A percentile compares a stretch with the other conserved stretches of the same genome.
These are phyloP conservation scores for Ceratobasidium sp. DNA, from an alignment of 1,284 basidiomycete genomes.

Conservation along the genomic window DNA sequence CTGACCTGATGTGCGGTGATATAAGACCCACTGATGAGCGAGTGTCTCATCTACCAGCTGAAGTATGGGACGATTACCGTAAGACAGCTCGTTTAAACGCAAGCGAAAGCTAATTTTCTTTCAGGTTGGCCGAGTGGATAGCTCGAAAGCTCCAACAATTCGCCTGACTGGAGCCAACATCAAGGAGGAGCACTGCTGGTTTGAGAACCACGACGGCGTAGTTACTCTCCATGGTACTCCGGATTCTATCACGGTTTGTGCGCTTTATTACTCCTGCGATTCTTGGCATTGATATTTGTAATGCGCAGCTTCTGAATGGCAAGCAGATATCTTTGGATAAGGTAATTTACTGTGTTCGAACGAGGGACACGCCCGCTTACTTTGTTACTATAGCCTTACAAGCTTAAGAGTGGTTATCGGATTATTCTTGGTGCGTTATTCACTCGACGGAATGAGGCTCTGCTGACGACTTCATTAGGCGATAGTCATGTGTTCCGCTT, in stretches of 20 bases:
- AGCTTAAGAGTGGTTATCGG: constrained; percentile 90
- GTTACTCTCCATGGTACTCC: constrained; percentile 84
- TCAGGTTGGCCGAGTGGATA: constrained; percentile 85
- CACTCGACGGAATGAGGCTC: neutral
- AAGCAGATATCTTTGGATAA: constrained; percentile 81
- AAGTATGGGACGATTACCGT: constrained; percentile 87
- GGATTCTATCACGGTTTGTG: constrained; percentile 83
- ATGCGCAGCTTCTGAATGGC: constrained; percentile 85
- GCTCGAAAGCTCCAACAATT: constrained; percentile 84
- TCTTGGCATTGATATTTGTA: constrained; percentile 43
- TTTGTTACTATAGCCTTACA: constrained; percentile 67
- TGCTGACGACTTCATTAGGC: constrained; percentile 61
- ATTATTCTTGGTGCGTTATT: constrained; percentile 83
- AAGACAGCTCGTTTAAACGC: constrained; percentile 49
- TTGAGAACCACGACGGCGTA: constrained; percentile 86
- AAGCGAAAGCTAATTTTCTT: neutral
- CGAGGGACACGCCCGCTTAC: constrained; percentile 50
- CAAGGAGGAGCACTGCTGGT: constrained; percentile 89
- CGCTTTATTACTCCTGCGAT: constrained; percentile 43
- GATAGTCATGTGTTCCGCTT: constrained; percentile 98
- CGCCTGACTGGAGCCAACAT: constrained; percentile 94
- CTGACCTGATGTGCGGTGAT: neutral
- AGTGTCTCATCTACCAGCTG: constrained; percentile 94
- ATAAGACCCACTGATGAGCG: constrained; percentile 88
- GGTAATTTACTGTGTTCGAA: constrained; percentile 59